A percentile compares a stretch with the other conserved stretches of the same genome.
These are phyloP conservation scores for Penicillium expansum DNA, from an alignment of 2,329 filamentous ascomycete species.

Conservation along the genomic window DNA sequence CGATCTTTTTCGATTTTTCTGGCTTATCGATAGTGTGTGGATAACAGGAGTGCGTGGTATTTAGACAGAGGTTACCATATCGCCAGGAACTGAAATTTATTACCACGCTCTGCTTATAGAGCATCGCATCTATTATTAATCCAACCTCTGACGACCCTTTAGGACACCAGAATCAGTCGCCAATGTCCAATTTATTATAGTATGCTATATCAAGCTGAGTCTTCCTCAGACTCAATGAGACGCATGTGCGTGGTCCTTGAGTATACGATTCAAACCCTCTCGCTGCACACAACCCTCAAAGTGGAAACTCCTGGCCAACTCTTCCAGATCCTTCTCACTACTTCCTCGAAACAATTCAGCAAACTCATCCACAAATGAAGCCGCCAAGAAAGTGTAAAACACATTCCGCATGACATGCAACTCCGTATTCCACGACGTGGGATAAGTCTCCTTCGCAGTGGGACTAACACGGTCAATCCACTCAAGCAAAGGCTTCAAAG, in stretches of 20 bases:
- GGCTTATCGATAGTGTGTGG: slow-evolving; percentile 28
- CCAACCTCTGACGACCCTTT: not conserved
- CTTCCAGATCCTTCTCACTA: slow-evolving; percentile 53
- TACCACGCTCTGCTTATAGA: not conserved
- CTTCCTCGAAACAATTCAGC: slow-evolving; percentile 55
- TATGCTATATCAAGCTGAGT: not conserved
- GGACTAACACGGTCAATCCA: slow-evolving; percentile 47
- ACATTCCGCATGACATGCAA: slow-evolving; percentile 48
- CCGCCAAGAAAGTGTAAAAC: slow-evolving; percentile 51
- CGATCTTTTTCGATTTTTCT: slow-evolving; percentile 27
- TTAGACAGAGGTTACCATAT: rapidly evolving
- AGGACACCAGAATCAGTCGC: not conserved
- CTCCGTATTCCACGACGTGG: slow-evolving; percentile 52
- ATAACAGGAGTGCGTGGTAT: slow-evolving; percentile 14
- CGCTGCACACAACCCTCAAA: slow-evolving; percentile 55
- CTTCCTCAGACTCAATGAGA: slow-evolving; percentile 1
- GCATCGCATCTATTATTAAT: not conserved
- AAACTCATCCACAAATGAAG: slow-evolving; percentile 54
- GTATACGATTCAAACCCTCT: slow-evolving; percentile 51
- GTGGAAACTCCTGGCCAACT: slow-evolving; percentile 53
- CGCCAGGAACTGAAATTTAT: not conserved
- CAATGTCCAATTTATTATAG: not conserved
- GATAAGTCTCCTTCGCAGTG: slow-evolving; percentile 45
- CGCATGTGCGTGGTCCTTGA: slow-evolving; percentile 44
- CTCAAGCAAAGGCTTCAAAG: slow-evolving; percentile 45